A percentile compares a stretch with the other conserved stretches of the same genome.
Conservation (phyloP, 495 filamentous ascomycete genomes). For the Neurospora pannonica region DNA sequence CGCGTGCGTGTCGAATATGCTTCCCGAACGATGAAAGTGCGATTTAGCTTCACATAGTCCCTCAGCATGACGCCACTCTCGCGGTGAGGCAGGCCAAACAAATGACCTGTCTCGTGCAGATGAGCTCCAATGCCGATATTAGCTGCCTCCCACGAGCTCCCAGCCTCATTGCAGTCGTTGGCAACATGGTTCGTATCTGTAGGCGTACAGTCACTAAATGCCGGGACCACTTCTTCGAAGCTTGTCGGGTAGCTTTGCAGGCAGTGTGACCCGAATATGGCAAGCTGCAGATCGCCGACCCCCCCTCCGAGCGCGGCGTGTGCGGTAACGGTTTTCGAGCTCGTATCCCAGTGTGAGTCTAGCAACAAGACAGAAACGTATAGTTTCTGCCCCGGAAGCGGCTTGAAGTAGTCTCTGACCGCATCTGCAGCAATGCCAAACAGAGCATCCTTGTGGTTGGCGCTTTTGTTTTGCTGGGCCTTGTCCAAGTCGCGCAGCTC, state of each 20-base stretch:
- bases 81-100: conserved; percentile 81
- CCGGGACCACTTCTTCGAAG: conserved; percentile 76
- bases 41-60: conserved; percentile 74
- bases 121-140: conserved; percentile 89
- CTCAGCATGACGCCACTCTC: conserved; percentile 81
- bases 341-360: conserved; percentile 79
- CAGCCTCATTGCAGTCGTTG: conserved; percentile 75
- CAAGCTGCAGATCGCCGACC: conserved; percentile 63
- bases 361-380: conserved; percentile 78
- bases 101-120: conserved; percentile 77
- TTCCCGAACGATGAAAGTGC: conserved; percentile 70
- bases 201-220: conserved; percentile 79
- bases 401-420: conserved; percentile 63
- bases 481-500: conserved; percentile 70
- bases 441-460: conserved; percentile 57
- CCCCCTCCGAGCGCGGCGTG: conserved; percentile 70
- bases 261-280: conserved; percentile 82
- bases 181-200: conserved; percentile 74
- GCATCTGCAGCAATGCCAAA: conserved; percentile 69
- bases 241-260: conserved; percentile 78
- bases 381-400: conserved; percentile 63
- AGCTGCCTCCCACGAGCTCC: conserved; percentile 84
- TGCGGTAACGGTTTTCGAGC: conserved; percentile 56
- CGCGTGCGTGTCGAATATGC: conserved; percentile 77
- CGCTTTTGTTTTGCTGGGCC: conserved; percentile 69